Evolutionary conservation across 2,329 filamentous ascomycete genomes (phyloP), one percentile per base, ranked within the genome.

Genomic region (Epichloe aotearoae): DNA sequence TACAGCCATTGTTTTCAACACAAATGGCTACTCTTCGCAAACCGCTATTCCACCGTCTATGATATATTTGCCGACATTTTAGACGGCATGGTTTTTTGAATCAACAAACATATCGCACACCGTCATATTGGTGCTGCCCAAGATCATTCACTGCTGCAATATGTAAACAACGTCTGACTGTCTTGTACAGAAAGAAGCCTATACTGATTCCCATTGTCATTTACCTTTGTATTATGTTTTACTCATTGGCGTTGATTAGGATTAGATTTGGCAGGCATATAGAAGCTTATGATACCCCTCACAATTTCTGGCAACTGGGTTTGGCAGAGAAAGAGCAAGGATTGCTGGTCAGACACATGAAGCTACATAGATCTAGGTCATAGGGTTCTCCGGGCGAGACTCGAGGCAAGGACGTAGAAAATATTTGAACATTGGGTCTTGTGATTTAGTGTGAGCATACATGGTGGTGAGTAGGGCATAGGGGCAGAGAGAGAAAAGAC

Each of bases 241-340:
- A 11, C 12, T 38, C 39, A 26, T 33, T 34, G 19, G 39, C 44
- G 41, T 47, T 45, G 2, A 46, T 34, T 17, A 37, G 41, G 46
- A 11, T 46, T 37, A 38, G 11, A 50, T n/a, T 34, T 19, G 47
- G 40, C 15, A 50, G 39, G 20, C 39, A 45, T 30, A n/a, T 19
- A 47, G 40, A 17, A 48, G 10, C 40, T 52, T 42, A 42, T 48
- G 51, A 53, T 53, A 50, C 51, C 51, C 51, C 7, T 4, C 11
- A 17, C 19, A 51, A 42, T 38, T 51, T 19, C 38, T 39, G 38
- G 19, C 44, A 42, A 47, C 33, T 33, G 10, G 26, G 14, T 52
- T 49, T 42, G n/a, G 4, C 39, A 47, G 50, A 30, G 41, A 15
- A 33, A 26, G 33, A 33, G 40, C 11, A 19, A 42, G 33, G 11